A percentile compares a stretch with the other conserved stretches of the same genome.
Conservation (phyloP, 2,329 filamentous ascomycete genomes). For the Apiospora phragmitis region DNA sequence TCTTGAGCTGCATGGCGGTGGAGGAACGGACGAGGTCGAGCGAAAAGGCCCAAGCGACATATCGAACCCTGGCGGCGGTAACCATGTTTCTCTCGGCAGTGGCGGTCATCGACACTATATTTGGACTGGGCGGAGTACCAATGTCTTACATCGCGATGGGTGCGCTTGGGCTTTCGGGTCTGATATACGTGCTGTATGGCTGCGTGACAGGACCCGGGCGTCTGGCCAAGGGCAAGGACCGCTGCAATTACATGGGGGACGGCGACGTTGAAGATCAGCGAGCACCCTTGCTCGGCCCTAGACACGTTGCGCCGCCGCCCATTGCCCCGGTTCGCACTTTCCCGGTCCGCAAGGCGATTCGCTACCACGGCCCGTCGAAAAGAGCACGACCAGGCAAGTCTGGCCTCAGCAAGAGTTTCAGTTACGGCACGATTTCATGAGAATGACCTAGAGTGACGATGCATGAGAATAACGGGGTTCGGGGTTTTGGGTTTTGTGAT, state of each 20-base stretch:
- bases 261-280: conserved; percentile 22
- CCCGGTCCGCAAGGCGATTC: background rate
- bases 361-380: conserved; percentile 8
- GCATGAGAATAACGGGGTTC: background rate
- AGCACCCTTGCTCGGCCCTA: background rate
- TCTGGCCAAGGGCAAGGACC: conserved; percentile 26
- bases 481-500: background rate
- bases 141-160: conserved; percentile 29
- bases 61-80: conserved; percentile 18
- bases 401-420: background rate
- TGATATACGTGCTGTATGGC: conserved; percentile 25
- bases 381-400: background rate
- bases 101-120: conserved; percentile 24
- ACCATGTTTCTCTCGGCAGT: conserved; percentile 18
- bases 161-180: conserved; percentile 19
- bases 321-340: background rate
- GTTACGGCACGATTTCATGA: conserved; percentile 9
- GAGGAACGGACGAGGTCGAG: conserved; percentile 22
- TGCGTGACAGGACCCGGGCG: conserved; percentile 23
- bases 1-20: conserved; percentile 26
- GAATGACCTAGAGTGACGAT: background rate
- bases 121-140: conserved; percentile 26
- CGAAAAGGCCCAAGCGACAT: conserved; percentile 17
- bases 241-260: conserved; percentile 13
- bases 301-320: background rate